phyloP scores from a whole-genome alignment of 2,329 filamentous ascomycete species.

The Exophiala sp. region DNA sequence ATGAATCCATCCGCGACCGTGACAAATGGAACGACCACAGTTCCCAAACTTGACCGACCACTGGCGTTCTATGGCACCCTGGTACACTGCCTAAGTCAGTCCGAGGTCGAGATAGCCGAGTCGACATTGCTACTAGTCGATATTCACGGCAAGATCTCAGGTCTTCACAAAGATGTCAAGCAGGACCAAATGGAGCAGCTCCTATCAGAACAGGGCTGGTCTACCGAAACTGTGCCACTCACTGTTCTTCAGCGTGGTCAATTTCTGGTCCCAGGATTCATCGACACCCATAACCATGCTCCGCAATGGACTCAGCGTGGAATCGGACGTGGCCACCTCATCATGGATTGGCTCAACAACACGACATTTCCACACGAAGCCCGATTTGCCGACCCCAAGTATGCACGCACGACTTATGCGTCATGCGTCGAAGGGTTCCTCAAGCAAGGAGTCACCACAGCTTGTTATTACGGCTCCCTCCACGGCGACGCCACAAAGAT shows the following conservation, averaged over 20 bases:
- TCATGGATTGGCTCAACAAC: conserved; percentile 61
- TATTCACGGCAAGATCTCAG: conserved; percentile 12
- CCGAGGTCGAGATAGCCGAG: conserved; percentile 38
- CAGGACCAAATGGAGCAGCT: conserved; percentile 17
- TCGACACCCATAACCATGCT: conserved; percentile 68
- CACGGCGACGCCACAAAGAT: conserved; percentile 57
- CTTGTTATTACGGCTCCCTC: conserved; percentile 57
- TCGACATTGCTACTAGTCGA: conserved; percentile 23
- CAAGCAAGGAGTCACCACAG: conserved; percentile 60
- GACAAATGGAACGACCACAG: not conserved
- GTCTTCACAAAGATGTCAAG: conserved; percentile 26
- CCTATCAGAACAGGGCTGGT: not conserved
- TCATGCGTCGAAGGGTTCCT: conserved; percentile 57
- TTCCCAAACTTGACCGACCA: not conserved
- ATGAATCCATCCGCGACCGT: not conserved
- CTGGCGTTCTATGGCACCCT: conserved; percentile 40
- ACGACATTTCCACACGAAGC: conserved; percentile 64
- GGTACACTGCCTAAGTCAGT: conserved; percentile 39
- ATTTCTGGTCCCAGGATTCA: conserved; percentile 58
- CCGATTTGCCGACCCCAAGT: conserved; percentile 52
- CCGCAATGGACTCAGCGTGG: conserved; percentile 53
- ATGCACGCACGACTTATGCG: conserved; percentile 53
- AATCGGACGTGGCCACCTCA: conserved; percentile 38
- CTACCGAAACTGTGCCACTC: conserved; percentile 1
- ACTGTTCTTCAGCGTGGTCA: conserved; percentile 12